These are phyloP conservation scores for Rhododendron ovatum DNA, from an alignment of 148 eudicot genomes.

Conservation along the genomic window DNA sequence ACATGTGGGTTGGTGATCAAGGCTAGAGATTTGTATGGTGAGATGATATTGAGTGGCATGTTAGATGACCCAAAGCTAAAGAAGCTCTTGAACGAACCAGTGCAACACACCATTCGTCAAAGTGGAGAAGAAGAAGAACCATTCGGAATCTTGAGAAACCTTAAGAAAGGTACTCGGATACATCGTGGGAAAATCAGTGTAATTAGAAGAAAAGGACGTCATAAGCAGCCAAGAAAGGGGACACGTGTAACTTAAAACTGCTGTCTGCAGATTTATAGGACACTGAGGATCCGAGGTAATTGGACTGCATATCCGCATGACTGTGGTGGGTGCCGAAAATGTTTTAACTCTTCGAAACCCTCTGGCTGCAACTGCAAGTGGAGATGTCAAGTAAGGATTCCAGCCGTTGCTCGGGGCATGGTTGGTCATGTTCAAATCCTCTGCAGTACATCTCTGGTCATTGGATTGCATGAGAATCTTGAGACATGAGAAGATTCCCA, in stretches of 20 bases:
- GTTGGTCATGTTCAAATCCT: neutral
- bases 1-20: constrained; percentile 46
- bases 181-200: constrained; percentile 9
- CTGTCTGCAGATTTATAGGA: neutral
- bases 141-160: constrained; percentile 19
- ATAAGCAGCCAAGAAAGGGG: constrained; percentile 5
- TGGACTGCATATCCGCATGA: neutral
- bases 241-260: neutral
- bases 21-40: constrained; percentile 66
- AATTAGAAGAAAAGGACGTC: neutral
- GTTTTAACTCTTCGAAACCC: neutral
- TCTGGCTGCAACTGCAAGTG: neutral
- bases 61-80: constrained; percentile 59
- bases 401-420: neutral
- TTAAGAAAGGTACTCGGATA: constrained; percentile 12
- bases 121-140: constrained; percentile 18
- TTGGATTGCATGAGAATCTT: neutral
- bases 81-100: constrained; percentile 47
- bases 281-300: neutral
- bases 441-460: neutral
- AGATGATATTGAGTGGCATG: constrained; percentile 58
- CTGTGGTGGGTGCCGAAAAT: neutral
- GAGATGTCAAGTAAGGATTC: neutral
- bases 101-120: constrained; percentile 10
- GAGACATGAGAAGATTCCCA: neutral